Conservation (phyloP, 1,139 yeast genomes). For the Kodamaea arcana region DNA sequence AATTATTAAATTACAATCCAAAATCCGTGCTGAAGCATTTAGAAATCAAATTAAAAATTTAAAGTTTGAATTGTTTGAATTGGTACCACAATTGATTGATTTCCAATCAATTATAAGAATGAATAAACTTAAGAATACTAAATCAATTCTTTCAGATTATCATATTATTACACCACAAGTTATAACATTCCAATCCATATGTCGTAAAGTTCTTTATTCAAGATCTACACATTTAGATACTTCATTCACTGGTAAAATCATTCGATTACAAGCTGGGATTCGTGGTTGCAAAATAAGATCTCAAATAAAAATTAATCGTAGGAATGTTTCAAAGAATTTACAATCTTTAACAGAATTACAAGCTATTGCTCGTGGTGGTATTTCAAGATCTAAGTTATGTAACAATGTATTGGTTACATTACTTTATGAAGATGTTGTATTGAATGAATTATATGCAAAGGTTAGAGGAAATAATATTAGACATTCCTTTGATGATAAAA, state of each 20-base stretch:
- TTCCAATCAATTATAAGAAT: conserved; percentile 32
- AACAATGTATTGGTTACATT: conserved; percentile 41
- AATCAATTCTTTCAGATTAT: conserved; percentile 21
- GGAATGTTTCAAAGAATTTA: conserved; percentile 13
- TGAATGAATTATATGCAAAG: conserved; percentile 40
- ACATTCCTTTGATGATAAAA: conserved; percentile 18
- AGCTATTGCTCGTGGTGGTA: conserved; percentile 51
- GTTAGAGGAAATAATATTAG: conserved; percentile 44
- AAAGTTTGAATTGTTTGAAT: conserved; percentile 9
- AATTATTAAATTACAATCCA: conserved; percentile 22
- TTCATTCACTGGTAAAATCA: conserved; percentile 17
- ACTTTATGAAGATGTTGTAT: conserved; percentile 33
- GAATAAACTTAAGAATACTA: conserved; percentile 20
- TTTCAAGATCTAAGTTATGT: conserved; percentile 43
- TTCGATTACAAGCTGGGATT: conserved; percentile 31
- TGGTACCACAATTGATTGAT: conserved; percentile 11
- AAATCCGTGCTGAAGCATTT: conserved; percentile 24
- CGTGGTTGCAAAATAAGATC: conserved; percentile 27
- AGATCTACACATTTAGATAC: conserved; percentile 13
- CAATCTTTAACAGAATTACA: conserved; percentile 37
- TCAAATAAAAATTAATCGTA: conserved; percentile 16
- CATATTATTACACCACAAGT: conserved; percentile 22
- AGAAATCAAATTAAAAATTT: conserved; percentile 11
- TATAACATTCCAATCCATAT: conserved; percentile 30
- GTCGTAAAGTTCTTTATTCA: conserved; percentile 26